phyloP scores from a whole-genome alignment of 805 yeast species.

The Candida dajiaensis region DNA sequence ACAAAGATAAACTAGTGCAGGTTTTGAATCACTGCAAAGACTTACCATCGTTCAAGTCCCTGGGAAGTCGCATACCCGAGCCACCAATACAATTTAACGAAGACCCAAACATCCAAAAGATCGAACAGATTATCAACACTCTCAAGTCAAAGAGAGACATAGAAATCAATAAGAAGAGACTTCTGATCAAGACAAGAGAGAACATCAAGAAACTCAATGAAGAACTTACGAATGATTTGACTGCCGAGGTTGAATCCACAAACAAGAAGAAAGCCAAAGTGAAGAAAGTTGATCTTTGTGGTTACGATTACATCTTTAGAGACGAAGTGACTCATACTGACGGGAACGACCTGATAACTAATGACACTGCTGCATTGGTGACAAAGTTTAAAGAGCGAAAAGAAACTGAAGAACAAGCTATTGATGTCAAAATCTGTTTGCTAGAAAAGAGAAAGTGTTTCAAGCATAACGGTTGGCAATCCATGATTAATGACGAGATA shows the following conservation, averaged over 20 bases:
- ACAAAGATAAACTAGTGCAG: constrained; percentile 7
- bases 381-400: constrained; percentile 1
- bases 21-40: constrained; percentile 6
- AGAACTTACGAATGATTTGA: constrained; percentile 8
- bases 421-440: constrained; percentile 33
- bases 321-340: constrained; percentile 2
- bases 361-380: constrained; percentile 7
- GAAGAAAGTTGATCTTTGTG: constrained; percentile 47
- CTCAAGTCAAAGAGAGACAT: constrained; percentile 2
- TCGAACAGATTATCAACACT: not conserved
- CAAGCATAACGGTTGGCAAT: constrained; percentile 48
- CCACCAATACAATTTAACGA: constrained; percentile 25
- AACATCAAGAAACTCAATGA: constrained; percentile 24
- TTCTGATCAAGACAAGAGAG: constrained; percentile 21
- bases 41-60: constrained; percentile 17
- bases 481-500: constrained; percentile 30
- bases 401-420: constrained; percentile 3
- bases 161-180: constrained; percentile 10
- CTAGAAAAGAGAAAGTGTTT: constrained; percentile 50
- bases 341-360: constrained; percentile 18
- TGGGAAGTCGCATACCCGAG: constrained; percentile 40
- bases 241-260: not conserved
- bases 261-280: constrained; percentile 12
- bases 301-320: constrained; percentile 35
- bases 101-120: constrained; percentile 8